Percentiles rank a stretch among this genome's conserved stretches.
Evolutionary conservation across 1,139 yeast genomes (phyloP).

Genomic region (Diutina mesorugosa): DNA sequence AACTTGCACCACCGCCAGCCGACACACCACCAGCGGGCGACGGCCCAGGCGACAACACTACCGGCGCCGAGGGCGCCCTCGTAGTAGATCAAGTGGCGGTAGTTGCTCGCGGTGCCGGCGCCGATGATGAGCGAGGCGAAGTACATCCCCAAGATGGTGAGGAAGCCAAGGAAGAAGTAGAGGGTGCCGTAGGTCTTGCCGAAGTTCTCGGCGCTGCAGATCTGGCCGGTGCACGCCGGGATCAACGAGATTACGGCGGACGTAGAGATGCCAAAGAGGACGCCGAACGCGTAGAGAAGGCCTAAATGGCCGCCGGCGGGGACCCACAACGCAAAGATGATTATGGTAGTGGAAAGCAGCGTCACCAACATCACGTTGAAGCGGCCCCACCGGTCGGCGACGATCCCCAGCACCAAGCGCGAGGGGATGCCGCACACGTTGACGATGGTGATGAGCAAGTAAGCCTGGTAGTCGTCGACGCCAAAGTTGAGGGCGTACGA

Average conservation of each 20-base stretch:
- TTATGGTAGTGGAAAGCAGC: slow-evolving; percentile 20
- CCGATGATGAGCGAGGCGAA: slow-evolving; percentile 16
- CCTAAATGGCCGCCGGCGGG: slow-evolving; percentile 16
- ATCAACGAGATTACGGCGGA: slow-evolving; percentile 19
- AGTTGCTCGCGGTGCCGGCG: slow-evolving; percentile 8
- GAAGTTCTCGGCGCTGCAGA: slow-evolving; percentile 49
- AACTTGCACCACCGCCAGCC: neutral
- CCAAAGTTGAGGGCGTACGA: slow-evolving; percentile 4
- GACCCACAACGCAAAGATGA: slow-evolving; percentile 33
- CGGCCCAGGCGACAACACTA: neutral
- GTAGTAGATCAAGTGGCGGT: slow-evolving; percentile 14
- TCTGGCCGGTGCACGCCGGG: slow-evolving; percentile 33
- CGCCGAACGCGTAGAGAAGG: slow-evolving; percentile 14
- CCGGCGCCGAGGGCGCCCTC: slow-evolving; percentile 9
- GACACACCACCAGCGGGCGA: neutral
- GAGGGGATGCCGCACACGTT: slow-evolving; percentile 37
- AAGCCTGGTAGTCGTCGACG: slow-evolving; percentile 3
- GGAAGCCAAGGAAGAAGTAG: slow-evolving; percentile 51
- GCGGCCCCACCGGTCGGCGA: slow-evolving; percentile 37
- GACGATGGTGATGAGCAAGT: slow-evolving; percentile 21
- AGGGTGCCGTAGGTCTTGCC: slow-evolving; percentile 63
- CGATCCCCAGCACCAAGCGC: slow-evolving; percentile 30
- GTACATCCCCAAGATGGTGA: slow-evolving; percentile 31
- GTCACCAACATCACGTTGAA: slow-evolving; percentile 39
- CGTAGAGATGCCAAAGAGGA: slow-evolving; percentile 17